These are phyloP conservation scores for Avena eriantha DNA, from an alignment of 176 grass and related monocot genomes.

Conservation along the genomic window DNA sequence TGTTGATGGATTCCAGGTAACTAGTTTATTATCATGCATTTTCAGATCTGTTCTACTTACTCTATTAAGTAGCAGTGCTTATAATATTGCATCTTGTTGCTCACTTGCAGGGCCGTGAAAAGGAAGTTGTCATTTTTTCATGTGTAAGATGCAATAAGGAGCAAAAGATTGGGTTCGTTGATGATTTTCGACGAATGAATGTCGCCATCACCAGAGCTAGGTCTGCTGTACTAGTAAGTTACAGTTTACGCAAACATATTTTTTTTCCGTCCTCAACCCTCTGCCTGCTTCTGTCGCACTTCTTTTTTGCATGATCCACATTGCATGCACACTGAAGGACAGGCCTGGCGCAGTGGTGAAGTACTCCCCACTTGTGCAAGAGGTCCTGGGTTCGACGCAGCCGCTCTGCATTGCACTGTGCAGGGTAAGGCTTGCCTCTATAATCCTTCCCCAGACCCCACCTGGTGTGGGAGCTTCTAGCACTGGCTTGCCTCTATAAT, in stretches of 20 bases:
- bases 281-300: background rate
- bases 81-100: constrained; percentile 34
- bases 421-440: no score
- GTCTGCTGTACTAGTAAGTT: constrained; percentile 78
- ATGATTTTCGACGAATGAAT: constrained; percentile 97
- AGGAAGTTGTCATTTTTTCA: constrained; percentile 91
- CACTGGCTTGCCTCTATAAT: no score
- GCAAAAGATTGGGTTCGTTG: constrained; percentile 90
- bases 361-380: no score
- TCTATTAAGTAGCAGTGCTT: constrained; percentile 22
- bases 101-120: constrained; percentile 77
- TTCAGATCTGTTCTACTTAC: constrained; percentile 26
- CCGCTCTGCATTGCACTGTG: no score
- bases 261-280: background rate
- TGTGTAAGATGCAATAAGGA: constrained; percentile 89
- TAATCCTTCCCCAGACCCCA: no score
- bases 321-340: background rate
- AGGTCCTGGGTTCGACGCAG: no score
- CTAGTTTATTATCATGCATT: constrained; percentile 37
- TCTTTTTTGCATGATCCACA: constrained; percentile 6
- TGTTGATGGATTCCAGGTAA: constrained; percentile 96
- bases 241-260: constrained; percentile 21
- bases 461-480: no score
- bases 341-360: no score
- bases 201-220: constrained; percentile 95